Evolutionary conservation across 2,329 filamentous ascomycete genomes (phyloP).

Genomic region (Myotisia sp.): DNA sequence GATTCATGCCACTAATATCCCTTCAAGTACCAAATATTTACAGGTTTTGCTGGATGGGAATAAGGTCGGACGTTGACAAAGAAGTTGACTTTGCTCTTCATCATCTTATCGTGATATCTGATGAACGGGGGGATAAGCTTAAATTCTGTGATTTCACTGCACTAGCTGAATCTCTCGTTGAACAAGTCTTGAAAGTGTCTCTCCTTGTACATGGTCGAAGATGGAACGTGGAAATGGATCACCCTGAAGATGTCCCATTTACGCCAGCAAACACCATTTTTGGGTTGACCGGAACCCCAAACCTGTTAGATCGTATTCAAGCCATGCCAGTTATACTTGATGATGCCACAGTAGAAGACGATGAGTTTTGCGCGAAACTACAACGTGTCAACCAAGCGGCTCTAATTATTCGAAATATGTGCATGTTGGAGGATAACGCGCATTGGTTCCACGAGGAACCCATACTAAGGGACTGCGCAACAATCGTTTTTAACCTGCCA

Average conservation of each 20-base stretch:
- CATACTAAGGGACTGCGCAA: constrained; percentile 65
- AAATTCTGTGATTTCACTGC: constrained; percentile 84
- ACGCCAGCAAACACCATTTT: constrained; percentile 43
- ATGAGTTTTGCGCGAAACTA: constrained; percentile 55
- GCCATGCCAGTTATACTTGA: constrained; percentile 46
- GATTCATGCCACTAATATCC: constrained; percentile 3
- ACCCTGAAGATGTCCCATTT: constrained; percentile 29
- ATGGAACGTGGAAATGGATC: constrained; percentile 65
- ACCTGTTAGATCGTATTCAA: constrained; percentile 59
- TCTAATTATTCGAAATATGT: constrained; percentile 86
- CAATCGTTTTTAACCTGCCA: constrained; percentile 67
- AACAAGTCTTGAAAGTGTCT: constrained; percentile 67
- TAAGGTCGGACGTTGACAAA: constrained; percentile 62
- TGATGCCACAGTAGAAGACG: constrained; percentile 55
- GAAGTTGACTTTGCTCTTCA: constrained; percentile 90
- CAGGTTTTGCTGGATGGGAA: constrained; percentile 66
- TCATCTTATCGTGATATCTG: constrained; percentile 89
- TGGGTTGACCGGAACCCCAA: constrained; percentile 50
- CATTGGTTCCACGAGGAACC: constrained; percentile 52
- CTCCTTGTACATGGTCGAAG: constrained; percentile 66
- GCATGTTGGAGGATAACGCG: constrained; percentile 82
- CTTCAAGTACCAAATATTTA: constrained; percentile 52
- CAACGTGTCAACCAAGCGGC: constrained; percentile 72
- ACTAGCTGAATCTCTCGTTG: constrained; percentile 73
- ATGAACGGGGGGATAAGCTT: constrained; percentile 88